Base-by-base conservation (phyloP, 768 basidiomycete species). In the Lentinus tigrinus region DNA sequence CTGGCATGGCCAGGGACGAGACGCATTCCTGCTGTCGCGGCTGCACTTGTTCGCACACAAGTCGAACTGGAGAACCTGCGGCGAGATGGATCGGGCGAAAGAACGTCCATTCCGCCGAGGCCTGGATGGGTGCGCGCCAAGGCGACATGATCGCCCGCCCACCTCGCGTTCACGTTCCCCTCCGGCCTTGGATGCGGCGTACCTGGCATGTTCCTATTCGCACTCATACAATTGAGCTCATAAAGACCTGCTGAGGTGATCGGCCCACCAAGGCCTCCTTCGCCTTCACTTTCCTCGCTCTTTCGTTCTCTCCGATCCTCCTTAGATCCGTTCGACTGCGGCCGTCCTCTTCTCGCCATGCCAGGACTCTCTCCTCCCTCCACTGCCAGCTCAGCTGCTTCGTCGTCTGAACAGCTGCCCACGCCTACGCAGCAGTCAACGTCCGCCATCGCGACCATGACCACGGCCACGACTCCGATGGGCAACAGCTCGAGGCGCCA, bases 401-500 rank as follows among this genome's bases (percentile, higher is more conserved):
- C 64, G 21, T 58, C 58, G 54, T 46, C 56, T 28, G 54, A 53
- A 56, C 51, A 43, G 52, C 58, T 54, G 3, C 31, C 48, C 17
- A 26, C 34, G 1, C 24, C 23, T 28, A 6, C 17, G 1, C n/a
- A 28, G 13, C 43, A 46, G 10, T 23, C 23, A 19, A 23, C 21
- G 23, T 23, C n/a, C 43, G 6, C 21, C 21, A n/a, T 34, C 21
- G 31, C 9, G 47, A 48, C 9, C 46, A 9, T 8, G 21, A 21
- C 46, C 21, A 26, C 24, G 47, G 28, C 55, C 31, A 46, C 51
- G n/a, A 13, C 53, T 3, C 40, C 58, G n/a, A 47, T 56, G n/a
- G 27, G 46, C 28, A 62, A 57, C 50, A 58, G 59, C 8, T 49
- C 57, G 16, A 63, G 47, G 46, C 64, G 59, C n/a, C 34, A 56